Conservation (phyloP, 2,329 filamentous ascomycete genomes). For the Aphanocladium album region DNA sequence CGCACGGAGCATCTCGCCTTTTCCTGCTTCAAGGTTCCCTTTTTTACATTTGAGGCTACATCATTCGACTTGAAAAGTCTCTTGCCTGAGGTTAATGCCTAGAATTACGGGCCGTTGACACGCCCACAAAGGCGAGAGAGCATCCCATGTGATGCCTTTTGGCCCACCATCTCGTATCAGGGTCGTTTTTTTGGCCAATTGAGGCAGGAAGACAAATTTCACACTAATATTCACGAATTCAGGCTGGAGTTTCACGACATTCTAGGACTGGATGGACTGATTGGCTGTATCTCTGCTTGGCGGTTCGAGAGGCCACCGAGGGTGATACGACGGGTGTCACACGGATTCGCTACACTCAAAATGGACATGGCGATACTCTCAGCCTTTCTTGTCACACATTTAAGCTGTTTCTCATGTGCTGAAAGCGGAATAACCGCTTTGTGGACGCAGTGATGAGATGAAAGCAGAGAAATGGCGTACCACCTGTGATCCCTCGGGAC, state of each 20-base stretch:
- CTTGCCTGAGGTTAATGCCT: not conserved
- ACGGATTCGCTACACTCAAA: not conserved
- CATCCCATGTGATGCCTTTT: not conserved
- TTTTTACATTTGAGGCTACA: not conserved
- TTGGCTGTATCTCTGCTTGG: not conserved
- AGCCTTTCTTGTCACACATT: too few relatives aligned
- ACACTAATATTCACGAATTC: not conserved
- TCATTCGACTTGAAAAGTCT: not conserved
- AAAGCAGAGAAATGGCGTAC: too few relatives aligned
- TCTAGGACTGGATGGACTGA: not conserved
- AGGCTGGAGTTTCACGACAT: not conserved
- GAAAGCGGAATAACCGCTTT: too few relatives aligned
- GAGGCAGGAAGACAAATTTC: not conserved
- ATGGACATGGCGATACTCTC: too few relatives aligned
- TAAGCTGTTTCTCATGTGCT: too few relatives aligned
- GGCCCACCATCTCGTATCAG: not conserved
- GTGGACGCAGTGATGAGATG: too few relatives aligned
- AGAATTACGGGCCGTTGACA: not conserved
- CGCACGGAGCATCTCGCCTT: too few relatives aligned
- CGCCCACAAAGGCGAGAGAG: not conserved
- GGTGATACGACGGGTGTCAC: not conserved
- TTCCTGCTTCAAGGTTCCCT: not conserved
- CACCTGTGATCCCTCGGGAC: too few relatives aligned
- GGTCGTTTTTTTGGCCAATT: not conserved
- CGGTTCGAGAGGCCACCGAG: not conserved